Conservation (phyloP, 192 early-diverging fungal genomes). For the Backusella tuberculispora region DNA sequence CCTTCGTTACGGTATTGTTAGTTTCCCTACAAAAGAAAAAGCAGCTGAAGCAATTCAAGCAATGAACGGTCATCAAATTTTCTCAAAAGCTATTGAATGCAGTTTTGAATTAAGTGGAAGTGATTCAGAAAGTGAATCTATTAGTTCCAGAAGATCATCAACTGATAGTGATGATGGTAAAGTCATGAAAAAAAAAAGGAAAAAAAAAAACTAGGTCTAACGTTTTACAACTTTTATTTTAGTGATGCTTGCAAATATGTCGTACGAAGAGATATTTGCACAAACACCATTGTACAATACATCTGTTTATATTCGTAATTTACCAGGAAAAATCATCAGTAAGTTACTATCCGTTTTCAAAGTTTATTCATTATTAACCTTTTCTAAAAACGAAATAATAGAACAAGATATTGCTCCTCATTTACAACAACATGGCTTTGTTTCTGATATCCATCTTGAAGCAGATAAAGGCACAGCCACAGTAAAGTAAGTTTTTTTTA, state of each 20-base stretch:
- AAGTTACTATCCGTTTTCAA: constrained; percentile 9
- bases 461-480: constrained; percentile 86
- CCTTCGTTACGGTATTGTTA: constrained; percentile 83
- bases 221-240: neutral
- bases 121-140: neutral
- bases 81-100: constrained; percentile 80
- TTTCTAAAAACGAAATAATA: neutral
- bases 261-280: constrained; percentile 73
- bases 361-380: neutral
- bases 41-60: constrained; percentile 79
- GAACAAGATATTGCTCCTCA: constrained; percentile 70
- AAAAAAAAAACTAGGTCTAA: neutral
- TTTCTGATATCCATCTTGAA: constrained; percentile 80
- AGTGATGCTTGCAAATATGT: constrained; percentile 36
- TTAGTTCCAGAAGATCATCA: neutral
- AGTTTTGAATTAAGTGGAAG: constrained; percentile 88
- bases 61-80: constrained; percentile 88
- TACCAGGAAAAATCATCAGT: constrained; percentile 68
- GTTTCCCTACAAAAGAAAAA: constrained; percentile 79
- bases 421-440: constrained; percentile 80
- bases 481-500: constrained; percentile 69
- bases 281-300: constrained; percentile 85
- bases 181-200: neutral
- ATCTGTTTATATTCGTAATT: constrained; percentile 87
- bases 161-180: constrained; percentile 20